Evolutionary conservation across 2,329 filamentous ascomycete species (phyloP), one percentile per base, ranked within the genome.

Genomic region (Bimuria novae-zelandiae): DNA sequence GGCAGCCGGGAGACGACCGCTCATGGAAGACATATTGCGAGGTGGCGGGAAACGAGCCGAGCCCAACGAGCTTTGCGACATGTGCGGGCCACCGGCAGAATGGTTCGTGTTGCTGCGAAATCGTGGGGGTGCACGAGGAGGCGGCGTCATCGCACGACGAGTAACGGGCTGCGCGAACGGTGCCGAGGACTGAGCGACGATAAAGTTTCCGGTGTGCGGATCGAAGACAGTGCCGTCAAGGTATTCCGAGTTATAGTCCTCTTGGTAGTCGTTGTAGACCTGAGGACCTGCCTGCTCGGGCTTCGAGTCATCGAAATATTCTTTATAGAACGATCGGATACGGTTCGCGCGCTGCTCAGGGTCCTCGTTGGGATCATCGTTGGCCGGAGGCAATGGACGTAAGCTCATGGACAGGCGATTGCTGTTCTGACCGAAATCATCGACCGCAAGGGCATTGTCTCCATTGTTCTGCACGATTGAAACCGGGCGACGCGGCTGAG

Each of bases 301-400:
- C 70, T 86, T 89, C 54, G 80, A 85, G 36, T 97, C 93, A 61
- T 97, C 94, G 65, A 99, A 99, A 78, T 99, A 99, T 72, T 99
- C 94, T 79, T 97, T 97, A 80, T 99, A 99, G 79, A 99, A 99
- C 3, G 94, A 99, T 72, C 94, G 85, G 62, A 99, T 99, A 53
- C 94, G 87, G 79, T 97, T 97, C 59, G 94, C 94, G 66, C 94
- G 86, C 68, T 93, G 87, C 74, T 97, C 94, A 0, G 94, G 92
- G 70, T 97, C 93, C 70, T 97, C 94, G 3, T 87, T 84, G 37
- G 90, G 85, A 59, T 96, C 89, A 8, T 47, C 44, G 19, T 29
- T 11, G 16, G n/a, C 87, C 30, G 92, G 90, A 4, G 94, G 94
- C 57, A 99, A 81, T 19, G 94, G 94, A 14, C 94, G 88, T 73